A percentile compares a stretch with the other conserved stretches of the same genome.
Conservation (phyloP, 2,329 filamentous ascomycete genomes). For the Lecanoromycetidae sp. region DNA sequence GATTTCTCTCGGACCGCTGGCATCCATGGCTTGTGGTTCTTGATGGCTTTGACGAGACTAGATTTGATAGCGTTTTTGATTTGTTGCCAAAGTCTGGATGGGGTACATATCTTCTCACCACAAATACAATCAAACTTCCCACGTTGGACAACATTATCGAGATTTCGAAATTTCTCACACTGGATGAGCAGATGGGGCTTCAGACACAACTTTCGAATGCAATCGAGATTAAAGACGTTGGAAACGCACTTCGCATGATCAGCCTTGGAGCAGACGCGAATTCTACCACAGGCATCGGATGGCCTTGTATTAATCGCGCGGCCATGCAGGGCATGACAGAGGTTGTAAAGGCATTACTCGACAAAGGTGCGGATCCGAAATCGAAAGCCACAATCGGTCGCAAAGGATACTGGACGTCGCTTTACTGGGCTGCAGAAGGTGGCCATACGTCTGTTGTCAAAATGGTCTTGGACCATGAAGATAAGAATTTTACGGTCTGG, state of each 20-base stretch:
- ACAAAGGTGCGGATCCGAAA: neutral
- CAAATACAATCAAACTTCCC: neutral
- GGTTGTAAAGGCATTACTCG: neutral
- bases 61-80: neutral
- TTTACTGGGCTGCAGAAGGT: neutral
- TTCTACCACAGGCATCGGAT: neutral
- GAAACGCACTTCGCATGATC: too few species aligned
- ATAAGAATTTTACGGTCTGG: neutral
- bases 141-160: neutral
- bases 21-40: constrained; percentile 2
- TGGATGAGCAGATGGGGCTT: neutral
- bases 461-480: neutral
- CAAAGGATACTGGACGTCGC: neutral
- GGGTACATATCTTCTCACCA: neutral
- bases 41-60: neutral
- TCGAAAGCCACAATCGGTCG: too few species aligned
- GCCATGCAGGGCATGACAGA: neutral
- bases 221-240: too few species aligned
- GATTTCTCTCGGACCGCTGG: neutral
- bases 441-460: neutral
- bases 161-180: neutral
- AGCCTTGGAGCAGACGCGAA: neutral
- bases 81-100: neutral
- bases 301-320: neutral
- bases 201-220: too few species aligned